Evolutionary conservation across 2,329 filamentous ascomycete species (phyloP).

Genomic region (Sclerotinia subarctica): DNA sequence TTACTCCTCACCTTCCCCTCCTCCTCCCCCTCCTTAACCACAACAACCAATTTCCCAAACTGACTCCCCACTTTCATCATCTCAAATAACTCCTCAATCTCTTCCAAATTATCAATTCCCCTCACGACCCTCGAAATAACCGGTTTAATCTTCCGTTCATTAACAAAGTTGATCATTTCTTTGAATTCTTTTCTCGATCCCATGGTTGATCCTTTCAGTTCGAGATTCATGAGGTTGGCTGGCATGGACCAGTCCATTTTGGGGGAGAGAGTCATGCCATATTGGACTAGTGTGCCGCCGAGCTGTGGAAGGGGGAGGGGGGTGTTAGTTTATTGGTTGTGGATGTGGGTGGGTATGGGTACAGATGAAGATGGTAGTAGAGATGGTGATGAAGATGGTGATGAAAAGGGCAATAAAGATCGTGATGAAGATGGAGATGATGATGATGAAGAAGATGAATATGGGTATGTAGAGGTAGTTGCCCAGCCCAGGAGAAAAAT

Average conservation of each 20-base stretch:
- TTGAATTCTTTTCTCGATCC: constrained; percentile 83
- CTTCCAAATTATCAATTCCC: constrained; percentile 71
- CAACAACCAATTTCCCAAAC: constrained; percentile 89
- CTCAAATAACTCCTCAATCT: constrained; percentile 77
- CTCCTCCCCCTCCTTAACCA: constrained; percentile 47
- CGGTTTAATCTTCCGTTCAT: constrained; percentile 67
- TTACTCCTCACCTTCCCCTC: background rate
- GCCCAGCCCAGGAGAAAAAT: too few species aligned
- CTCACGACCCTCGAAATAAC: constrained; percentile 72
- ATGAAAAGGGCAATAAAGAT: too few species aligned
- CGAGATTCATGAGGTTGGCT: constrained; percentile 82
- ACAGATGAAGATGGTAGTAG: too few species aligned
- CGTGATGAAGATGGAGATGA: too few species aligned
- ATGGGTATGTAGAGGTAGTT: too few species aligned
- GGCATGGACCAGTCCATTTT: constrained; percentile 85
- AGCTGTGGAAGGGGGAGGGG: constrained; percentile 42
- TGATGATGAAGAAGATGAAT: background rate
- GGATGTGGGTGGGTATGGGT: background rate
- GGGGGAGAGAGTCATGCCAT: constrained; percentile 86
- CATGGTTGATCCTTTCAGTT: constrained; percentile 85
- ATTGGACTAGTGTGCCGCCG: constrained; percentile 80
- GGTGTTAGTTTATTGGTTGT: background rate
- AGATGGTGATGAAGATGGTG: too few species aligned
- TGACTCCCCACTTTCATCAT: constrained; percentile 84
- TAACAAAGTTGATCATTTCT: constrained; percentile 87